Base-by-base conservation (phyloP, 257 asterid species). In the Solanum pennellii region DNA sequence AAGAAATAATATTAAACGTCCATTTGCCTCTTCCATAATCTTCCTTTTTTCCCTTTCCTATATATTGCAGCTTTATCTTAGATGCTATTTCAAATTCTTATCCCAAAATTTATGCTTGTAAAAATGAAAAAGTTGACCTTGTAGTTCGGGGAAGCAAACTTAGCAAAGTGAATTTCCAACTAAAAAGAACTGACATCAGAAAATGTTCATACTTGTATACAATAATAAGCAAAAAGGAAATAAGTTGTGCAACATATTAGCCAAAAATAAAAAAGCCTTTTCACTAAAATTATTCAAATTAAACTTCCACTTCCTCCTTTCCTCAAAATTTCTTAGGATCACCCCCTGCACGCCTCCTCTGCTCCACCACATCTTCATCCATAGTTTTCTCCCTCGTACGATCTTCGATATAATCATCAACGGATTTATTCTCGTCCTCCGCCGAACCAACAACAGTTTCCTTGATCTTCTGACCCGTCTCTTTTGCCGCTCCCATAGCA, bases 381-480 rank as follows among this genome's bases (percentile, higher is more conserved):
- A 90, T 91, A 2, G 60, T 90, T 87, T 90, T 89, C 84, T 88
- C 93, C 72, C 71, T 37, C 2, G 86, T 6, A 5, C 39, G 96
- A 73, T 93, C 96, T 86, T 94, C 94, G 0, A 92, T 45, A 14
- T n/a, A 91, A 62, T 91, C 96, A 5, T 94, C 94, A 37, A 89
- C 37, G 0, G 87, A 75, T 1, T 92, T 94, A 18, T 73, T 90
- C 0, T 79, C 89, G 3, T 89, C 94, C 0, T 91, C 94, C 0
- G 92, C 49, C 0, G 91, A 92, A 16, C 99, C 98, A 11, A 92
- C 96, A 89, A 96, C 94, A 2, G 93, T 94, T 31, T 91, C 95
- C 90, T 91, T 94, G 0, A 94, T 89, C 92, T 92, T 92, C 41
- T 90, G 93, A 45, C 92, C 88, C 0, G 92, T 93, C 41, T 91